These are phyloP conservation scores for Hypoxylon rubiginosum DNA, from an alignment of 2,329 filamentous ascomycete species.

Conservation along the genomic window DNA sequence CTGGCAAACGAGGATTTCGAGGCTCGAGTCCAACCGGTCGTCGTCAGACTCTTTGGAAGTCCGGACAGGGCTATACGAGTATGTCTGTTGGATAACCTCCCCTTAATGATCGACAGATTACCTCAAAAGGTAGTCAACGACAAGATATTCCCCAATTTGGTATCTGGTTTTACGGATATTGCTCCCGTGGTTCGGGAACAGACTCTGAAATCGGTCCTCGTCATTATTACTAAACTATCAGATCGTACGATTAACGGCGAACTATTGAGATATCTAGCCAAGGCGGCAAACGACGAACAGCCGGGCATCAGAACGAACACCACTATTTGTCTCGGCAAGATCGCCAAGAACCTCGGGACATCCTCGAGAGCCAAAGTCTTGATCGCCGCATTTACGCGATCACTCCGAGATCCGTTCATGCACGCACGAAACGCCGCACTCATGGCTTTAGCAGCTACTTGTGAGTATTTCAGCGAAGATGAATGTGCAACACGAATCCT, in stretches of 20 bases:
- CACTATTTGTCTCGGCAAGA: conserved; percentile 96
- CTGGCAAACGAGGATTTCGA: conserved; percentile 93
- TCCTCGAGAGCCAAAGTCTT: conserved; percentile 89
- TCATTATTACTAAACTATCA: conserved; percentile 88
- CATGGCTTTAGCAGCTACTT: conserved; percentile 86
- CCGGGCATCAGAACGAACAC: conserved; percentile 98
- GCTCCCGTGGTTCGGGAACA: conserved; percentile 95
- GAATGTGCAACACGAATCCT: conserved; percentile 88
- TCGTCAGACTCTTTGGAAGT: conserved; percentile 88
- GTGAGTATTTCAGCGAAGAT: conserved; percentile 88
- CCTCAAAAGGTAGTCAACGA: conserved; percentile 92
- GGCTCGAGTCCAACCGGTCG: conserved; percentile 82
- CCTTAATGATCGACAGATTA: conserved; percentile 90
- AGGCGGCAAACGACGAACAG: conserved; percentile 97
- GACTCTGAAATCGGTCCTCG: conserved; percentile 92
- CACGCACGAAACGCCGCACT: conserved; percentile 92
- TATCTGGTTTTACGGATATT: conserved; percentile 93
- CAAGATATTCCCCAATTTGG: conserved; percentile 96
- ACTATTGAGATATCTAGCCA: conserved; percentile 88
- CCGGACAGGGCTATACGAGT: conserved; percentile 94
- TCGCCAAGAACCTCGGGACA: conserved; percentile 86
- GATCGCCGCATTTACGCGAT: conserved; percentile 90
- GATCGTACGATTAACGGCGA: conserved; percentile 96
- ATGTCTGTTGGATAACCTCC: conserved; percentile 88
- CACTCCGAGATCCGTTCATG: conserved; percentile 92